A percentile compares a stretch with the other conserved stretches of the same genome.
Evolutionary conservation across 148 eudicot species (phyloP).

Genomic region (Pharnaceum exiguum): DNA sequence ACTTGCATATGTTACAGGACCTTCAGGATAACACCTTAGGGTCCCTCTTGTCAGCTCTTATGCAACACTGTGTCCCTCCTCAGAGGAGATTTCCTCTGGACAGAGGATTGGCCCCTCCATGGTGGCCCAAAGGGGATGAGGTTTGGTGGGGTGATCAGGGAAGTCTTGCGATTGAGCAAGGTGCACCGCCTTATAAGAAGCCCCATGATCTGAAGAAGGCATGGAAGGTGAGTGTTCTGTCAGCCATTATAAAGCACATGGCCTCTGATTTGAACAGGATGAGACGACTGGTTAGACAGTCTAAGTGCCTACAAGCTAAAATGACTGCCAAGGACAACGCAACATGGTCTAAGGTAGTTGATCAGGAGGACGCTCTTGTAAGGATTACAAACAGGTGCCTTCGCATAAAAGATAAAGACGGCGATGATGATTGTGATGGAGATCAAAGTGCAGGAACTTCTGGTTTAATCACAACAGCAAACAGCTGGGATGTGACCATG

Average conservation of each 20-base stretch:
- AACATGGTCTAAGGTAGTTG: slow-evolving; percentile 26
- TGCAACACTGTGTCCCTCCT: slow-evolving; percentile 37
- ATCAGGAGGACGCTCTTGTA: slow-evolving; percentile 17
- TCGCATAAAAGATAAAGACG: slow-evolving; percentile 3
- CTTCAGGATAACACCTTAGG: slow-evolving; percentile 34
- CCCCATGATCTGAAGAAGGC: slow-evolving; percentile 43
- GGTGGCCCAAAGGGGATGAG: slow-evolving; percentile 38
- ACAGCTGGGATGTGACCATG: not conserved
- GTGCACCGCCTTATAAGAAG: slow-evolving; percentile 30
- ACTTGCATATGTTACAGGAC: slow-evolving; percentile 24
- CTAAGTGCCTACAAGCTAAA: slow-evolving; percentile 40
- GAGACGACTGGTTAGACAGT: slow-evolving; percentile 27
- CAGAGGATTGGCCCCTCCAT: slow-evolving; percentile 32
- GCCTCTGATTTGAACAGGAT: slow-evolving; percentile 30
- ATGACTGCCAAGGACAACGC: slow-evolving; percentile 41
- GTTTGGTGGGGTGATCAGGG: slow-evolving; percentile 29
- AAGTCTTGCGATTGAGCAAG: slow-evolving; percentile 10
- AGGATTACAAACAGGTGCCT: slow-evolving; percentile 10
- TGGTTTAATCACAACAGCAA: not conserved
- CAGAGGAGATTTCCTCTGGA: slow-evolving; percentile 33
- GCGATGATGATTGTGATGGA: not conserved
- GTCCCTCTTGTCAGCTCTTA: slow-evolving; percentile 29
- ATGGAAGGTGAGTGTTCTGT: slow-evolving; percentile 39
- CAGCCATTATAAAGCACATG: slow-evolving; percentile 41
- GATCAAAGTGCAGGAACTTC: not conserved